Base-by-base conservation (phyloP, 768 basidiomycete genomes). In the Suillus cothurnatus region DNA sequence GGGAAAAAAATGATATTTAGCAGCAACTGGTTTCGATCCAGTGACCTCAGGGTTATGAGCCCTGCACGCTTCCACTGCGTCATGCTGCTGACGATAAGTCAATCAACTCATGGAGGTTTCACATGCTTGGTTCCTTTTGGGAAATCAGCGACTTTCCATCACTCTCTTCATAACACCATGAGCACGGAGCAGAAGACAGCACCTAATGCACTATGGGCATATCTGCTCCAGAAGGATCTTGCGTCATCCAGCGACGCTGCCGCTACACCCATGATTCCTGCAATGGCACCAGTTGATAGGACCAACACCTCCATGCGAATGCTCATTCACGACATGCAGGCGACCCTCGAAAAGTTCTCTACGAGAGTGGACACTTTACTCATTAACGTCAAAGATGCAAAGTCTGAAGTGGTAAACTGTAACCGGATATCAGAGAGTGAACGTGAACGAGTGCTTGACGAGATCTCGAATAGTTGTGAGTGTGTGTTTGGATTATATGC, bases 301-400 rank as follows among this genome's bases (percentile, higher is more conserved):
- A 83, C 84, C 12, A 85, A 84, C 15, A 89, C 90, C 4, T 89
- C 91, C 7, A 88, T 88, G 78, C 85, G 90, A 47, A 82, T 92
- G 68, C 81, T 92, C 15, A 77, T 93, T 26, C 86, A 92, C 68
- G 91, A 92, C 71, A 91, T 89, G 1, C 89, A 91, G 63, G 84
- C 83, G 26, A 85, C 88, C 66, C 81, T 92, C 41, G 89, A 93
- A 74, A 84, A 79, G 69, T 92, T 92, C 65, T 85, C 88, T 0
- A 77, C 77, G 8, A 82, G 83, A 36, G 84, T 88, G 17, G 86
- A 85, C 50, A 75, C 76, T n/a, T 79, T 92, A 28, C 74, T 85
- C 2, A 73, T 74, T 14, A 81, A 77, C 38, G 80, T 90, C 15
- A 84, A 86, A 17, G 80, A 84, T 38, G 80, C 86, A 31, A 83